Conservation (phyloP, 176 grass and related monocot genomes). For the Leersia perrieri region DNA sequence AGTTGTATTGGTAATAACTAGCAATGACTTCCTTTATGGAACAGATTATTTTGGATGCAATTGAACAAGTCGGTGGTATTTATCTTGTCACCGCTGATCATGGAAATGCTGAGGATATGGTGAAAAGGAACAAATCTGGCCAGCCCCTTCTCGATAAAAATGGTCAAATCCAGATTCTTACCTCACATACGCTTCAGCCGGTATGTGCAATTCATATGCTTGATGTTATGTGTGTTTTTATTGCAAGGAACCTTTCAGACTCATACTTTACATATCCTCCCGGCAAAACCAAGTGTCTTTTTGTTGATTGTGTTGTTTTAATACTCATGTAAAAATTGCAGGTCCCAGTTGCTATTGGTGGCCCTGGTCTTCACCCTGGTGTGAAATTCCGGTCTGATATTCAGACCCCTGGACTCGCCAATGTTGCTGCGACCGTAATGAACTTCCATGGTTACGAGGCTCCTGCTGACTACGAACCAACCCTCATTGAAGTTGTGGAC, state of each 20-base stretch:
- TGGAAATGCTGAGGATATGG: conserved; percentile 99
- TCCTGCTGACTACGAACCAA: conserved; percentile 80
- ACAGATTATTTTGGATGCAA: conserved; percentile 90
- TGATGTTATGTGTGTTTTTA: background rate
- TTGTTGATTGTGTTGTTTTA: conserved; percentile 8
- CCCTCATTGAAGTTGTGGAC: conserved; percentile 75
- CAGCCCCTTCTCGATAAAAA: conserved; percentile 60
- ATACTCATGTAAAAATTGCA: conserved; percentile 33
- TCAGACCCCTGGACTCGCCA: conserved; percentile 69
- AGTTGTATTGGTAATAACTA: background rate
- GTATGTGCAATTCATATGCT: conserved; percentile 40
- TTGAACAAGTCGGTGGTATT: conserved; percentile 89
- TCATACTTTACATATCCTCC: background rate
- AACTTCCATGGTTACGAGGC: conserved; percentile 88
- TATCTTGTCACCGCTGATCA: conserved; percentile 97
- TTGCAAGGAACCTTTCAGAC: background rate
- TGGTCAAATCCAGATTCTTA: conserved; percentile 89
- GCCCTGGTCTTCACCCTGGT: conserved; percentile 71
- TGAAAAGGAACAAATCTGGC: conserved; percentile 91
- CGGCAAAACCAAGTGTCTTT: background rate
- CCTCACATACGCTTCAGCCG: conserved; percentile 93
- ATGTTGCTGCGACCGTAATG: conserved; percentile 91
- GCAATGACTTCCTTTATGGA: background rate
- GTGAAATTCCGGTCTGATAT: conserved; percentile 71
- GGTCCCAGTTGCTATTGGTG: conserved; percentile 96